Conservation (phyloP, 495 filamentous ascomycete species). For the Lasiosphaeria hispida region DNA sequence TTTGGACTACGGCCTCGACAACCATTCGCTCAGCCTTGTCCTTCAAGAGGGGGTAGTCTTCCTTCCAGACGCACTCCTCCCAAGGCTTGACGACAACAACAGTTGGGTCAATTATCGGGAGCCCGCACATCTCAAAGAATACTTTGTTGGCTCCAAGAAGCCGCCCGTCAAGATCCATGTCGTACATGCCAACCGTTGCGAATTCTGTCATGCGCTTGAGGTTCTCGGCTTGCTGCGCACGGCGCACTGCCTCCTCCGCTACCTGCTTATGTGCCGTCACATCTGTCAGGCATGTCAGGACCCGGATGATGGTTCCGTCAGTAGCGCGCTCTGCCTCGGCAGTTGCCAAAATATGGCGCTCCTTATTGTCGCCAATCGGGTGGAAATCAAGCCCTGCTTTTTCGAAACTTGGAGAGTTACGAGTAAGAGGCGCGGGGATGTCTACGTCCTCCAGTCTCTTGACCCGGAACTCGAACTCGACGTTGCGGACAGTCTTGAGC, state of each 20-base stretch:
- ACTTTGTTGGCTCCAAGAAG: conserved; percentile 44
- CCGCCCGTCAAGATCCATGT: conserved; percentile 43
- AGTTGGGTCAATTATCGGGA: conserved; percentile 32
- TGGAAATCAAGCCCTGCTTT: conserved; percentile 36
- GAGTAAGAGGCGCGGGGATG: conserved; percentile 26
- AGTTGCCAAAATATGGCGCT: conserved; percentile 38
- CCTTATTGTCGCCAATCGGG: conserved; percentile 29
- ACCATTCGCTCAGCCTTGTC: conserved; percentile 30
- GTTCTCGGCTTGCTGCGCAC: conserved; percentile 47
- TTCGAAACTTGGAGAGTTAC: conserved; percentile 44
- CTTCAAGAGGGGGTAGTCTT: conserved; percentile 26
- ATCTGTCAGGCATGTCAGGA: conserved; percentile 46
- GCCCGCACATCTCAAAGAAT: conserved; percentile 45
- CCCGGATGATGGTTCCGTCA: conserved; percentile 37
- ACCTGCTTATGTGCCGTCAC: conserved; percentile 43
- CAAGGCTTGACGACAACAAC: conserved; percentile 33
- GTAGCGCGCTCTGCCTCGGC: conserved; percentile 40
- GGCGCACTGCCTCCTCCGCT: conserved; percentile 41
- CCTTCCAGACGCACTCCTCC: conserved; percentile 34
- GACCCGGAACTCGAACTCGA: conserved; percentile 44
- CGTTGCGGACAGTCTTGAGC: conserved; percentile 31
- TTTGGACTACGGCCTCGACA: conserved; percentile 29
- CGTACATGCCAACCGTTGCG: conserved; percentile 48
- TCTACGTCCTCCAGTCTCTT: conserved; percentile 25
- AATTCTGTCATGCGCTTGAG: conserved; percentile 49